These are phyloP conservation scores for Casuarina glauca DNA, from an alignment of 306 rosid species.

Conservation along the genomic window DNA sequence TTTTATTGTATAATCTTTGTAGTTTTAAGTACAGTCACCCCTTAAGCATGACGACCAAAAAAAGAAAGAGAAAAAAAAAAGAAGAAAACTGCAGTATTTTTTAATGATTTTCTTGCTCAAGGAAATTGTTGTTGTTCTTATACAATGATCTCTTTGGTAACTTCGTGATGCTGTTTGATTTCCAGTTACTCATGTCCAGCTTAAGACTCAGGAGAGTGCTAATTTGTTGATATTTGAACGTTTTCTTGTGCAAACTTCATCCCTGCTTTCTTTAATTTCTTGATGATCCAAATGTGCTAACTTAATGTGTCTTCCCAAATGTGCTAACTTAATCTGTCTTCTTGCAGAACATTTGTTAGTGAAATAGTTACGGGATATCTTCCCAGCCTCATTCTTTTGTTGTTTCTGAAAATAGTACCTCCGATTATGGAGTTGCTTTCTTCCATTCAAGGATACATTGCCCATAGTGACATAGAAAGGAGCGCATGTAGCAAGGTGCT, in stretches of 20 bases:
- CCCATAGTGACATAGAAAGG: constrained; percentile 71
- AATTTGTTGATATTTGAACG: neutral
- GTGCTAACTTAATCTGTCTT: constrained; percentile 32
- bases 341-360: constrained; percentile 69
- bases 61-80: too few species aligned
- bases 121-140: neutral
- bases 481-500: constrained; percentile 87
- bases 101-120: neutral
- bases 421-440: constrained; percentile 87
- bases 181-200: neutral
- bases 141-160: constrained; percentile 12
- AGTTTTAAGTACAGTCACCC: neutral
- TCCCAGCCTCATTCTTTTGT: constrained; percentile 88
- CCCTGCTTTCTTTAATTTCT: constrained; percentile 12
- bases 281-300: constrained; percentile 23
- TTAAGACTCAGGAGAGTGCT: neutral
- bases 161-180: constrained; percentile 19
- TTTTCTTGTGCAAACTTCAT: constrained; percentile 15
- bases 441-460: constrained; percentile 86
- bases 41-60: neutral
- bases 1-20: neutral
- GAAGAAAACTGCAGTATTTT: neutral
- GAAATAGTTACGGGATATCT: constrained; percentile 90
- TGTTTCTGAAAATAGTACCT: constrained; percentile 77
- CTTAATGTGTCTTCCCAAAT: constrained; percentile 29